Evolutionary conservation across 106 monocot genomes (phyloP), one percentile per base, ranked within the genome.

Genomic region (Phalaenopsis equestris): DNA sequence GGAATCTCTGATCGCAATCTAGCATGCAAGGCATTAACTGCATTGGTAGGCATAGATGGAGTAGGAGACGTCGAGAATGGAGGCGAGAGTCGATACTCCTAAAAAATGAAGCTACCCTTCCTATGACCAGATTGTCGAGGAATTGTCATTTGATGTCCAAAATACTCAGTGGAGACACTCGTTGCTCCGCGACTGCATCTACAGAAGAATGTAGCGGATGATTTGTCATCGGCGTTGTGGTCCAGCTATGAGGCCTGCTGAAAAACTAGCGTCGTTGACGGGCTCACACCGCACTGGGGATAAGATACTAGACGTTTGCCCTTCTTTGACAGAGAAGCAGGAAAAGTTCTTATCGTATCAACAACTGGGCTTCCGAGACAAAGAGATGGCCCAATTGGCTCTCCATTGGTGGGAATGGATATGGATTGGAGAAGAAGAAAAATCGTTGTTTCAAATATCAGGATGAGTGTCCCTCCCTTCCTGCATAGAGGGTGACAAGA

Each of bases 291-390:
- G 70, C 83, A 78, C 21, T 57, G 41, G 24, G 87, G 93, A 64
- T 81, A 88, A 7, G 86, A 84, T 49, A 80, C 65, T 4, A 87
- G 70, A 2, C 55, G 75, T 12, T 5, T 67, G 18, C 37, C 75
- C 8, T 78, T 55, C 6, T 77, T 85, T 1, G 85, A 45, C 6
- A 81, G 88, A 36, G 93, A 96, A 41, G 96, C 75, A 9, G 94
- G 92, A 74, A 94, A 93, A 0, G 85, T 77, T 1, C 89, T 67
- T 86, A 93, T 80, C 0, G 98, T 92, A 38, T 92, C 97, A 3
- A 94, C 88, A 8, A 89, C 90, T 7, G 97, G 97, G 81, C 94
- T 94, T 14, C 92, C 92, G 91, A 88, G 4, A 90, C 86, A 18
- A 75, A 77, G 21, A 99, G 86, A 46, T 82, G 84, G 18, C 98